These are phyloP conservation scores for Funneliformis geosporum DNA, from an alignment of 192 early-diverging fungal genomes.

Conservation along the genomic window DNA sequence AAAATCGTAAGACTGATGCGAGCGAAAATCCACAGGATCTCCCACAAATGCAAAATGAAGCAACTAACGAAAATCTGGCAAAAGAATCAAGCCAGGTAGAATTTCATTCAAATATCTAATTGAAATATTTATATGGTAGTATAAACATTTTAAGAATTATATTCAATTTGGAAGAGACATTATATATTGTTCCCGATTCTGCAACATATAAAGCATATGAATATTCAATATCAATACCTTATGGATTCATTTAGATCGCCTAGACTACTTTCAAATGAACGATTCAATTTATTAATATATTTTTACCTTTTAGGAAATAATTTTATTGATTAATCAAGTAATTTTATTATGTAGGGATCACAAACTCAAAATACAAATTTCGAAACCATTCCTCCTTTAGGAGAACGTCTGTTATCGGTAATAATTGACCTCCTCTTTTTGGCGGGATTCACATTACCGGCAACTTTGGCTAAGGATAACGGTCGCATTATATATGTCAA, in stretches of 20 bases:
- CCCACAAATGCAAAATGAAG: background rate
- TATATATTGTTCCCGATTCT: too few relatives aligned
- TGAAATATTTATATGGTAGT: too few relatives aligned
- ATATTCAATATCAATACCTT: too few relatives aligned
- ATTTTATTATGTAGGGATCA: background rate
- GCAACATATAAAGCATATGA: too few relatives aligned
- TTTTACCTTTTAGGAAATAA: too few relatives aligned
- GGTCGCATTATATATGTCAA: constrained; percentile 63
- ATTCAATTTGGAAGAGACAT: too few relatives aligned
- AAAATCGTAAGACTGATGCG: background rate
- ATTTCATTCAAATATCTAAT: too few relatives aligned
- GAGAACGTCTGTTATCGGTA: constrained; percentile 55
- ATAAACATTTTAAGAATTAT: too few relatives aligned
- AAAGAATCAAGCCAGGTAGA: constrained; percentile 7
- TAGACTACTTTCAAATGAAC: too few relatives aligned
- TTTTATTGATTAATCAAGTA: background rate
- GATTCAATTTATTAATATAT: background rate
- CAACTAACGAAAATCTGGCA: background rate
- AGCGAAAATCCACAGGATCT: background rate
- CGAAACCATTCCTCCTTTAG: constrained; percentile 41
- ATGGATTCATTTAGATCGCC: too few relatives aligned
- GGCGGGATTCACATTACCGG: constrained; percentile 71
- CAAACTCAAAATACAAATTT: constrained; percentile 23
- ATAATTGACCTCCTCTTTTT: constrained; percentile 63
- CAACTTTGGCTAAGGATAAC: constrained; percentile 39